These are phyloP conservation scores for Thozetella sp. DNA, from an alignment of 495 filamentous ascomycete species.

Conservation along the genomic window DNA sequence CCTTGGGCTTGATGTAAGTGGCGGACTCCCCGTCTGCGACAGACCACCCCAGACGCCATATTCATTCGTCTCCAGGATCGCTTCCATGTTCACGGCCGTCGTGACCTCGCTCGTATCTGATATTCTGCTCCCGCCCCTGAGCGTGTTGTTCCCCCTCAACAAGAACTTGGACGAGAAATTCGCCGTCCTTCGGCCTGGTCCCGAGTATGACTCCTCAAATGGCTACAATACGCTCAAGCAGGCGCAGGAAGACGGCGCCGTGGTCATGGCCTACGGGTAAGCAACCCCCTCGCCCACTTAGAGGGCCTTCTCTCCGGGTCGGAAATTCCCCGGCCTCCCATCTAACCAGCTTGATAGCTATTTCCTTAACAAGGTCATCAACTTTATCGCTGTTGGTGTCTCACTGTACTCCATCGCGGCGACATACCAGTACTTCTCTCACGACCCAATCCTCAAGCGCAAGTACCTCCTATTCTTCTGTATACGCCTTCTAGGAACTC, in stretches of 20 bases:
- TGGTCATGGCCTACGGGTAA: constrained; percentile 73
- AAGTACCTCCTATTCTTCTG: too few species aligned
- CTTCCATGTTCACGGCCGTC: constrained; percentile 71
- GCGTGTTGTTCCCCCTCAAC: constrained; percentile 67
- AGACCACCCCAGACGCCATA: neutral
- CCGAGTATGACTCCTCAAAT: constrained; percentile 39
- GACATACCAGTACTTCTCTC: constrained; percentile 61
- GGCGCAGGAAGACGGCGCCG: constrained; percentile 70
- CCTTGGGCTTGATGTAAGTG: constrained; percentile 71
- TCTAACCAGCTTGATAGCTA: constrained; percentile 32
- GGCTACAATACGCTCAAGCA: constrained; percentile 72
- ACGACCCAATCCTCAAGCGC: constrained; percentile 73
- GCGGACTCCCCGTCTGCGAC: neutral
- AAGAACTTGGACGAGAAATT: constrained; percentile 79
- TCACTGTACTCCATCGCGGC: constrained; percentile 67
- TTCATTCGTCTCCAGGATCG: constrained; percentile 47
- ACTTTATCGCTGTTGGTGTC: constrained; percentile 67
- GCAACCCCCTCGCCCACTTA: constrained; percentile 1
- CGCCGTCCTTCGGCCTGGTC: constrained; percentile 60
- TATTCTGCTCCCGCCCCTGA: constrained; percentile 68
- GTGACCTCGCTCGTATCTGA: constrained; percentile 75
- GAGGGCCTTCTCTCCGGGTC: too few species aligned
- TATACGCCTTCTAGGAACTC: too few species aligned
- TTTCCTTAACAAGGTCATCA: constrained; percentile 68
- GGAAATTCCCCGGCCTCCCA: neutral